Base-by-base conservation (phyloP, 257 asterid species). In the Fraxinus excelsior region DNA sequence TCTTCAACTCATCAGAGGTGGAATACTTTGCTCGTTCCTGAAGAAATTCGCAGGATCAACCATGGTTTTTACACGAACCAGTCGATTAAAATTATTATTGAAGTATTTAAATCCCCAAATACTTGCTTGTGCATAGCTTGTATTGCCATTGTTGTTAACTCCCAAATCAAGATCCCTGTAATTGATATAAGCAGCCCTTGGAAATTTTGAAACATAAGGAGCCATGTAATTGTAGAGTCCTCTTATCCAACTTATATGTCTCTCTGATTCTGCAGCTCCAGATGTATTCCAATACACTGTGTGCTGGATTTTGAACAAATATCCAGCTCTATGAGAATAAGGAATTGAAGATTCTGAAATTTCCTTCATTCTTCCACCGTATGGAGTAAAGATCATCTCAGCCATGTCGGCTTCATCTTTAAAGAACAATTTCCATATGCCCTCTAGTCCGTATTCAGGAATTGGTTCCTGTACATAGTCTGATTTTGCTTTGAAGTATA, bases 91-190 rank as follows among this genome's bases (percentile, higher is more conserved):
- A 16, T 46, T 46, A 3, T 46, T 46, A 2, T 46, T 14, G 56
- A 46, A 46, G 6, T 46, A 46, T 14, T 46, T 46, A 46, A 46
- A 14, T 25, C 84, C 84, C 84, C 84, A 81, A 38, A 76, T 38
- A 19, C 88, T 85, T 5, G 88, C 82, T 18, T 85, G 65, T 5
- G 74, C 79, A 37, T 79, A 79, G 26, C 84, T 85, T 0, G 84
- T 82, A 12, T 19, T 46, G 0, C 77, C 82, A 0, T 60, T 77
- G 13, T 76, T 76, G 64, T 84, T 84, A 10, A 75, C 76, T 65
- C 86, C 88, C 2, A 85, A 3, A 74, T 85, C 88, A 6, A 82
- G 81, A 79, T 84, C 87, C 40, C 84, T 84, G 49, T 78, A 84
- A 29, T 84, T 84, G 68, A 80, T 3, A 19, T 84, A 81, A 9